A percentile compares a stretch with the other conserved stretches of the same genome.
These are phyloP conservation scores for Trypethelium eluteriae DNA, from an alignment of 495 filamentous ascomycete genomes.

Conservation along the genomic window DNA sequence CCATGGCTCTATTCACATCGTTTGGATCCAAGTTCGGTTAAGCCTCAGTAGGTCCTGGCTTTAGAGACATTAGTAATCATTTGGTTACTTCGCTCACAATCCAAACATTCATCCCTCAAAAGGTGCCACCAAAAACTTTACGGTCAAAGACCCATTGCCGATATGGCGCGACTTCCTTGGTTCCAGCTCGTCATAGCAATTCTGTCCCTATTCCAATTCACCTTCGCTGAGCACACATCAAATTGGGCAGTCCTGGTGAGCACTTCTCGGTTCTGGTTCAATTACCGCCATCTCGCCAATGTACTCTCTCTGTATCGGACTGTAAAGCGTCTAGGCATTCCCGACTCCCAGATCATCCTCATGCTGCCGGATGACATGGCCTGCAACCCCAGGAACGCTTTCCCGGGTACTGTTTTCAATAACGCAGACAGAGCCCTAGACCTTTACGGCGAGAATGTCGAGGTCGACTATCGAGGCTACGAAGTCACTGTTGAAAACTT, in stretches of 20 bases:
- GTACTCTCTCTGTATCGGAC: constrained; percentile 96
- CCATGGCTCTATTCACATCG: no score
- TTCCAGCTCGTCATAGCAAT: constrained; percentile 8
- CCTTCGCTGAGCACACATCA: constrained; percentile 75
- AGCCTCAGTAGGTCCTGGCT: no score
- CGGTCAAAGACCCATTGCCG: neutral
- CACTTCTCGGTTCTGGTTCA: constrained; percentile 99
- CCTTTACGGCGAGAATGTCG: constrained; percentile 92
- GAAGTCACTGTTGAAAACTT: constrained; percentile 99
- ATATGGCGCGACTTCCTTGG: neutral
- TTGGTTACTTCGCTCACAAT: no score
- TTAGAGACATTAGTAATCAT: neutral
- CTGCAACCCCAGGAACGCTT: constrained; percentile 96
- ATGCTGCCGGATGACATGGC: constrained; percentile 99
- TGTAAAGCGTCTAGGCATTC: constrained; percentile 94
- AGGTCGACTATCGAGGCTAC: constrained; percentile 96
- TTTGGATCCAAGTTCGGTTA: no score
- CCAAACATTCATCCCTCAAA: no score
- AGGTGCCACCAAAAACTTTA: neutral
- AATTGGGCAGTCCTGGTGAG: constrained; percentile 98
- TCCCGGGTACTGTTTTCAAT: constrained; percentile 96
- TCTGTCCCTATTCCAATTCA: constrained; percentile 41
- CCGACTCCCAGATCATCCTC: constrained; percentile 96
- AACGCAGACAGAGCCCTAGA: constrained; percentile 93
- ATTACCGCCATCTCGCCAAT: constrained; percentile 97